Conservation (phyloP, 495 filamentous ascomycete genomes). For the Neurospora africana region DNA sequence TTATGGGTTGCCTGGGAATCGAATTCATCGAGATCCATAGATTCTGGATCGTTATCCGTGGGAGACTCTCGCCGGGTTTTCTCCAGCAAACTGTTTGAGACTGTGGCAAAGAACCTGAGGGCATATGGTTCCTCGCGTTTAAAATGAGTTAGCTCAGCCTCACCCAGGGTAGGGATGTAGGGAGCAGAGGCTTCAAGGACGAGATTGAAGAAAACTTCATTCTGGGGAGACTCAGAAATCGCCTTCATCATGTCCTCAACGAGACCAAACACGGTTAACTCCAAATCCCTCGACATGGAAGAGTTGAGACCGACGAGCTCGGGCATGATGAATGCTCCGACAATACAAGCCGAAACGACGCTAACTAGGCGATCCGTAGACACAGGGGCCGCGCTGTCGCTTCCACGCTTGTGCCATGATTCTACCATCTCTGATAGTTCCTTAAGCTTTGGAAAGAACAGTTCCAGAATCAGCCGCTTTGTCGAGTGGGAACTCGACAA, state of each 20-base stretch:
- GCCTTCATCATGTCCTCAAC: slow-evolving; percentile 25
- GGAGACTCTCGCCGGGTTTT: slow-evolving; percentile 17
- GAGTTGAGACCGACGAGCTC: slow-evolving; percentile 30
- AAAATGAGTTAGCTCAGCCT: slow-evolving; percentile 18
- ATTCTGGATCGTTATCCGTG: slow-evolving; percentile 31
- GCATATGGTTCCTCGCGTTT: slow-evolving; percentile 22
- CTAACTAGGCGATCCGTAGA: slow-evolving; percentile 38
- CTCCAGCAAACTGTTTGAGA: slow-evolving; percentile 38
- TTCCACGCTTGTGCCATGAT: slow-evolving; percentile 32
- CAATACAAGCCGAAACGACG: slow-evolving; percentile 33
- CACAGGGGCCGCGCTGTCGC: slow-evolving; percentile 29
- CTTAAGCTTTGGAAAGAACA: slow-evolving; percentile 36
- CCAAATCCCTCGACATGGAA: slow-evolving; percentile 30
- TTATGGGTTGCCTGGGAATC: slow-evolving; percentile 42
- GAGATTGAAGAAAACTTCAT: slow-evolving; percentile 24
- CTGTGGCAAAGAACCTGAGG: slow-evolving; percentile 27
- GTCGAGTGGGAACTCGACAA: slow-evolving; percentile 29
- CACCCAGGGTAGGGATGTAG: slow-evolving; percentile 28
- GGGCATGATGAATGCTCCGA: slow-evolving; percentile 31
- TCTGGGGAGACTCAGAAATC: slow-evolving; percentile 23
- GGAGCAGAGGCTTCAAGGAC: slow-evolving; percentile 24
- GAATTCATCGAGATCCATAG: slow-evolving; percentile 73
- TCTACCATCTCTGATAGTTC: slow-evolving; percentile 29
- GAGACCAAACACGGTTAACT: slow-evolving; percentile 21
- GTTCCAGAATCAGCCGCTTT: slow-evolving; percentile 38